A percentile compares a stretch with the other conserved stretches of the same genome.
Evolutionary conservation across 2,329 filamentous ascomycete genomes (phyloP).

Genomic region (Fusarium pseudoanthophilum): DNA sequence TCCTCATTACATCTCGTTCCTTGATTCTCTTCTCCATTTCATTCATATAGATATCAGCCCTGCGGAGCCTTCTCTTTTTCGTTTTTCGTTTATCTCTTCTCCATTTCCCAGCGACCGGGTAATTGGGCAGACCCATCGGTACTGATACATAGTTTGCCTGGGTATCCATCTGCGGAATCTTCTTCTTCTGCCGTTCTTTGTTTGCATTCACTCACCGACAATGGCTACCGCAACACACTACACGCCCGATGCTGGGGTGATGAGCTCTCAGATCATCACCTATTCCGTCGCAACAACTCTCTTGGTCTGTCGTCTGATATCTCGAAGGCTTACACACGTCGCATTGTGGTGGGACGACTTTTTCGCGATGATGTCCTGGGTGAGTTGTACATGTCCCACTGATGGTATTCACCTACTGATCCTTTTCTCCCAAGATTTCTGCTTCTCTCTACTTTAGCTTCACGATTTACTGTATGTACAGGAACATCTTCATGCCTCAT

Average conservation of each 20-base stretch:
- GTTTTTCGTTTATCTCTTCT: neutral
- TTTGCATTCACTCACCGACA: neutral
- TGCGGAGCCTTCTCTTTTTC: neutral
- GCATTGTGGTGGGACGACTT: conserved; percentile 28
- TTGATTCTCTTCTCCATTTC: neutral
- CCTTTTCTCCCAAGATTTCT: neutral
- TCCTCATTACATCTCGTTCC: neutral
- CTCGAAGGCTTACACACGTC: conserved; percentile 25
- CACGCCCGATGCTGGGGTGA: conserved; percentile 22
- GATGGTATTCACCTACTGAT: neutral
- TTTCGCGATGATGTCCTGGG: conserved; percentile 23
- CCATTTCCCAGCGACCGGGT: neutral
- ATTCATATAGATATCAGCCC: neutral
- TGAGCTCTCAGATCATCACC: conserved; percentile 22
- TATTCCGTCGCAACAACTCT: conserved; percentile 18
- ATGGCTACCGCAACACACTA: neutral
- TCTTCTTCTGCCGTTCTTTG: neutral
- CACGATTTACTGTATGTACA: conserved; percentile 23
- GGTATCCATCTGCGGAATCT: neutral
- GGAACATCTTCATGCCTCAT: neutral
- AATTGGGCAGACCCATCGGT: neutral
- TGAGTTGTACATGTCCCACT: neutral
- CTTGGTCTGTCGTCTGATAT: conserved; percentile 16
- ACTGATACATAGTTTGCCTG: neutral
- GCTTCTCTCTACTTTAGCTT: conserved; percentile 28